These are phyloP conservation scores for Sesbania bispinosa DNA, from an alignment of 306 rosid species.

Conservation along the genomic window DNA sequence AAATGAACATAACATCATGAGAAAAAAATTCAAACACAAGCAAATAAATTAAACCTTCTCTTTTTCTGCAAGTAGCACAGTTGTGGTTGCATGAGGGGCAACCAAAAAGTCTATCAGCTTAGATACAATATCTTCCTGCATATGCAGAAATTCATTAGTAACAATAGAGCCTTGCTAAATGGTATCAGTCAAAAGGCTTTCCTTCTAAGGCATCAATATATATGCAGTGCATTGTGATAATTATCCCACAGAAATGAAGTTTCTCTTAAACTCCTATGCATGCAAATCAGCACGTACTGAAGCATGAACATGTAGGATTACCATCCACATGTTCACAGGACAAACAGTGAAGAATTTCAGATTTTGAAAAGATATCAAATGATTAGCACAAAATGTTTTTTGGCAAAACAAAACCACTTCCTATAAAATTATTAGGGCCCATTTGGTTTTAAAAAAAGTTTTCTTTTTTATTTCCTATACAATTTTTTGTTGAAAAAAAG, in stretches of 20 bases:
- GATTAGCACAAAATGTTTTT: not conserved
- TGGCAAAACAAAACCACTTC: not conserved
- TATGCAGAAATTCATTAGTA: too few species aligned
- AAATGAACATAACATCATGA: not conserved
- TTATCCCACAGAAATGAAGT: too few species aligned
- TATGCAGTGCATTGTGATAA: too few species aligned
- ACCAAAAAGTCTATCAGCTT: slow-evolving; percentile 80
- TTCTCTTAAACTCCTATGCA: too few species aligned
- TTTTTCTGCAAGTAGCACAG: slow-evolving; percentile 69
- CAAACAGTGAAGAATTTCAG: not conserved
- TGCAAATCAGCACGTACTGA: too few species aligned
- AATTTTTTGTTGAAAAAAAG: too few species aligned
- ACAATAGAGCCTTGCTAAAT: too few species aligned
- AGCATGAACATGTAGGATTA: not conserved
- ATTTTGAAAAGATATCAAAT: not conserved
- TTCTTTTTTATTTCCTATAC: too few species aligned
- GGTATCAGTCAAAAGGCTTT: too few species aligned
- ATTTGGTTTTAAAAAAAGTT: too few species aligned
- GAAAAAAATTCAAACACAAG: not conserved
- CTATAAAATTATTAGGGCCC: not conserved
- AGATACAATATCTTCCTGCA: slow-evolving; percentile 46
- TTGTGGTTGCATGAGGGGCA: slow-evolving; percentile 77
- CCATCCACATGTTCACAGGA: not conserved
- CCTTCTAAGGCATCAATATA: too few species aligned
- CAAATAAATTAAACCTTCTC: slow-evolving; percentile 53